phyloP scores from a whole-genome alignment of 2,329 filamentous ascomycete species.

The Colletotrichum melonis region DNA sequence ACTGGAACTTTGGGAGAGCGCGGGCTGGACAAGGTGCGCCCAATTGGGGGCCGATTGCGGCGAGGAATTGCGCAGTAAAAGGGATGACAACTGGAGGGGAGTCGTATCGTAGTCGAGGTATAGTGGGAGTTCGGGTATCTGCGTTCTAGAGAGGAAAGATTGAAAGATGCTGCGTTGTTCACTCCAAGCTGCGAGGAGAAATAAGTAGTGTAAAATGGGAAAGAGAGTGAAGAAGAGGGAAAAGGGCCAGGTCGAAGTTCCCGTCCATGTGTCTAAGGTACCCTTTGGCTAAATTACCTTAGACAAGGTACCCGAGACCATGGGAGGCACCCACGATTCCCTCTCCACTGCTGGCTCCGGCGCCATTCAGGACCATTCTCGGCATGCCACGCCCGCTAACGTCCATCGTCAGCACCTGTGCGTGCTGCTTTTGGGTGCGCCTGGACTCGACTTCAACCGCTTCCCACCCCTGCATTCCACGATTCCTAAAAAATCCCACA shows the following conservation, averaged over 20 bases:
- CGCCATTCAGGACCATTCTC: background rate
- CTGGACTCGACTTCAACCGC: constrained; percentile 11
- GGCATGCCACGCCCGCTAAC: background rate
- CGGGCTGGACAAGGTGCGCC: background rate
- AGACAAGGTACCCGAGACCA: constrained; percentile 32
- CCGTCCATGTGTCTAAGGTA: background rate
- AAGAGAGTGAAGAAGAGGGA: background rate
- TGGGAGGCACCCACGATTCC: background rate
- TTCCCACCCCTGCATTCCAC: constrained; percentile 8
- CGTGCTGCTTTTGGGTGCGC: background rate
- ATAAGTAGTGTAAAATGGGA: background rate
- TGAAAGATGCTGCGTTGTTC: background rate
- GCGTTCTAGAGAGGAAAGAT: background rate
- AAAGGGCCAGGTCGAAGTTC: background rate
- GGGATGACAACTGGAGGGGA: background rate
- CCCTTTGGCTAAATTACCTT: constrained; percentile 12
- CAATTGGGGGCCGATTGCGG: constrained; percentile 20
- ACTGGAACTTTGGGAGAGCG: background rate
- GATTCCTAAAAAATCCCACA: constrained; percentile 5
- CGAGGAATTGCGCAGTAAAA: background rate
- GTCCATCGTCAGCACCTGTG: background rate
- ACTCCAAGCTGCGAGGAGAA: background rate
- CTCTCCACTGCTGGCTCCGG: constrained; percentile 4
- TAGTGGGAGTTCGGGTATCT: background rate
- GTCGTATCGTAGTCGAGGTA: background rate